Conservation (phyloP, 2,329 filamentous ascomycete species). For the Ilyonectria sp. region DNA sequence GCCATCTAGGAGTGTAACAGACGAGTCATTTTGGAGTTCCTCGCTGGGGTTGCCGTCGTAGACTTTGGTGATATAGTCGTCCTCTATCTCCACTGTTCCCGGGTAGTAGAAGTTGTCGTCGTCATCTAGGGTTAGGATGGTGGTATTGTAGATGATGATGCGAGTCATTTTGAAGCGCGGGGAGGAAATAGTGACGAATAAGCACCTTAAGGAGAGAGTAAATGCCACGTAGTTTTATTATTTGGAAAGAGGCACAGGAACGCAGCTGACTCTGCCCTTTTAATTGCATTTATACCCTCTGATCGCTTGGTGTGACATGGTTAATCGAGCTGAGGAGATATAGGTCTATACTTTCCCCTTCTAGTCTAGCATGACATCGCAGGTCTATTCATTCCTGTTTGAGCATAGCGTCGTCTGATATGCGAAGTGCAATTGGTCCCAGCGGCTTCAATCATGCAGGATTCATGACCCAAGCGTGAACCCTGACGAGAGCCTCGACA, state of each 20-base stretch:
- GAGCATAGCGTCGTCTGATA: not conserved
- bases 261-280: not conserved
- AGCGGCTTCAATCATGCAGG: too few relatives aligned
- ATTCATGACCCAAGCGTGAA: too few relatives aligned
- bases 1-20: conserved; percentile 11
- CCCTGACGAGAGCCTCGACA: too few relatives aligned
- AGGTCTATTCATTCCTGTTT: not conserved
- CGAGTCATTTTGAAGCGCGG: conserved; percentile 2
- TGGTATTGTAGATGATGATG: conserved; percentile 24
- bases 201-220: not conserved
- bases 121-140: conserved; percentile 16
- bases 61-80: conserved; percentile 5
- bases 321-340: not conserved
- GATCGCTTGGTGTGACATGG: not conserved
- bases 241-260: too few relatives aligned
- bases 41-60: conserved; percentile 13
- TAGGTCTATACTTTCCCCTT: not conserved
- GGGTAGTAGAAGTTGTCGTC: conserved; percentile 19
- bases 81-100: conserved; percentile 17
- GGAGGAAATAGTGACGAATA: not conserved
- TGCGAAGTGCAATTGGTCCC: too few relatives aligned
- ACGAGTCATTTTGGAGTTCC: not conserved
- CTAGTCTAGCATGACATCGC: not conserved
- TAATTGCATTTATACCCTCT: not conserved
- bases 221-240: too few relatives aligned